Conservation (phyloP, 768 basidiomycete species). For the Tricholoma bakamatsutake region DNA sequence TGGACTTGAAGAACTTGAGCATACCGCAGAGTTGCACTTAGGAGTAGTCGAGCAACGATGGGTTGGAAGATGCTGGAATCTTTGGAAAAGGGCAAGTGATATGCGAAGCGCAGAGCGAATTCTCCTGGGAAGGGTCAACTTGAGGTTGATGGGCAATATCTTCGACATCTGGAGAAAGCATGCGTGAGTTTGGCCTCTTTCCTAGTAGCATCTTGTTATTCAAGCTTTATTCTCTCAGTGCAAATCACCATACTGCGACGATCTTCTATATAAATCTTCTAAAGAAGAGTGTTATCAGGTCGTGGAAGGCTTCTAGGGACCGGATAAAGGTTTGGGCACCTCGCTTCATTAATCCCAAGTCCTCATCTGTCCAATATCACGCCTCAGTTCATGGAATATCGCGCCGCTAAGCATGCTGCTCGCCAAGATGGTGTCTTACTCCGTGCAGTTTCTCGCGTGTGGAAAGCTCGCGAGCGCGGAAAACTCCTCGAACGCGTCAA, state of each 20-base stretch:
- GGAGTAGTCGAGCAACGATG: constrained; percentile 30
- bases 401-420: constrained; percentile 49
- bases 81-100: constrained; percentile 47
- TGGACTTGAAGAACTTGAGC: constrained; percentile 38
- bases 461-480: constrained; percentile 66
- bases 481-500: constrained; percentile 49
- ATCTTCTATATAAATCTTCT: constrained; percentile 35
- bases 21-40: constrained; percentile 43
- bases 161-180: constrained; percentile 45
- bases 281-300: constrained; percentile 39
- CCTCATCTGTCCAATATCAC: background rate
- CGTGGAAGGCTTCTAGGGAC: constrained; percentile 51
- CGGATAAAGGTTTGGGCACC: constrained; percentile 41
- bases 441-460: constrained; percentile 53
- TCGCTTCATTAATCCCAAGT: background rate
- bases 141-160: constrained; percentile 41
- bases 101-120: constrained; percentile 40
- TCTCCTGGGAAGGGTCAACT: constrained; percentile 37
- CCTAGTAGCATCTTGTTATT: background rate
- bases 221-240: constrained; percentile 26
- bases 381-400: constrained; percentile 46
- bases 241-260: constrained; percentile 36
- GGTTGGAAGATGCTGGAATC: constrained; percentile 42
- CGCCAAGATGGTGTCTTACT: constrained; percentile 55
- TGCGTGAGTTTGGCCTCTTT: constrained; percentile 14